Evolutionary conservation across 148 eudicot species (phyloP), one percentile per base, ranked within the genome.

Genomic region (Nepenthes mirabilis): DNA sequence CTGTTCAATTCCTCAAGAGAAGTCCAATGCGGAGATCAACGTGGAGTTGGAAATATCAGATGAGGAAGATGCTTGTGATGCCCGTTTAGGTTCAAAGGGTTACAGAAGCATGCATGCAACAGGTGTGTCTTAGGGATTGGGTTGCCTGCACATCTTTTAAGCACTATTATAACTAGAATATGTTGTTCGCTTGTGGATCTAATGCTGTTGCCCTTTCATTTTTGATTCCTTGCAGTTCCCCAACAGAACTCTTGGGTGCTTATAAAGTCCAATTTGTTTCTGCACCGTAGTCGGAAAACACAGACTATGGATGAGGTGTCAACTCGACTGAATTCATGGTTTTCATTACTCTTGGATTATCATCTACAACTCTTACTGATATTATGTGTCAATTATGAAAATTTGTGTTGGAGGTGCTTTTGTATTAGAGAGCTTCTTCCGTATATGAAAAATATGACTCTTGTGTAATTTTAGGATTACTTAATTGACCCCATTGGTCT

Each of bases 1-100:
- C 65, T 93, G 99, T 81, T 82, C 84, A 40, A 79, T 86, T 66
- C 91, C 89, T 4, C 99, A 93, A 82, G 96, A 86, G 82, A 93
- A 80, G 77, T 83, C 96, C 57, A 82, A 88, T 81, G 70, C 88
- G 49, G 96, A 80, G 54, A 88, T 93, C 58, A 93, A 93, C 75
- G 82, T 81, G 36, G 99, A 93, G 75, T 64, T 93, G 83, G 84
- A 86, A 67, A 74, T 93, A 79, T 88, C 99, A 63, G 99, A 93
- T 72, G 97, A 82, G 62, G 96, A 93, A 68, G 91, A 83, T 74
- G 87, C 68, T 69, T 55, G 72, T 57, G 70, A 49, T 75, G 67
- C 71, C 59, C 60, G 55, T 60, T 58, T 57, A 64, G 72, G 78
- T 33, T 78, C 72, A 48, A 76, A 76, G 64, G 59, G 70, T 60